These are phyloP conservation scores for Solanum aculeatissimum DNA, from an alignment of 305 asterid genomes.

Conservation along the genomic window DNA sequence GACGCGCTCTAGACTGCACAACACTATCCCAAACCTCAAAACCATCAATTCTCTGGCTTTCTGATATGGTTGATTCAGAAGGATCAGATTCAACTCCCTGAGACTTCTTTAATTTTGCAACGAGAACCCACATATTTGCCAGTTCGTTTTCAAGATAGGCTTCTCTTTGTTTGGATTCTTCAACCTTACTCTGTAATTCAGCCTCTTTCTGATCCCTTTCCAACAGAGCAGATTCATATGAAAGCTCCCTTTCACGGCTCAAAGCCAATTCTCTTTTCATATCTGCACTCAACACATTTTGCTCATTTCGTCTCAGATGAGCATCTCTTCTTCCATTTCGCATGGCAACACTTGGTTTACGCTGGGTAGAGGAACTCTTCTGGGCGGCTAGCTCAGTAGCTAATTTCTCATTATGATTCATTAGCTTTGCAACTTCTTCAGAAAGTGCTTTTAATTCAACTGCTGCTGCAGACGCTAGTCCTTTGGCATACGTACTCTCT, in stretches of 20 bases:
- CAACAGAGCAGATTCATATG: constrained; percentile 62
- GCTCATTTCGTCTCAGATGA: constrained; percentile 43
- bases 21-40: constrained; percentile 19
- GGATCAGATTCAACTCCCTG: constrained; percentile 45
- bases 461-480: constrained; percentile 98
- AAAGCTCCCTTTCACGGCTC: constrained; percentile 74
- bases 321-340: constrained; percentile 64
- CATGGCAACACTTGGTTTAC: constrained; percentile 33
- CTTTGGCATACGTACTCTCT: constrained; percentile 94
- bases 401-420: constrained; percentile 80
- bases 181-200: constrained; percentile 69
- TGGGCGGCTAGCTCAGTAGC: constrained; percentile 62
- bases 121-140: constrained; percentile 94
- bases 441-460: constrained; percentile 93
- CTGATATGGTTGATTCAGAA: constrained; percentile 24
- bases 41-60: constrained; percentile 14
- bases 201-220: constrained; percentile 68
- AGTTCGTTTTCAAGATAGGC: constrained; percentile 96
- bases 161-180: constrained; percentile 89
- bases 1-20: constrained; percentile 1
- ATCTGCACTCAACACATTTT: constrained; percentile 32
- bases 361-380: constrained; percentile 58
- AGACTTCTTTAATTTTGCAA: constrained; percentile 70
- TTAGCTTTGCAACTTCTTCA: constrained; percentile 93
- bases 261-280: constrained; percentile 70